Conservation (phyloP, 768 basidiomycete species). For the Albatrellus ellisii region DNA sequence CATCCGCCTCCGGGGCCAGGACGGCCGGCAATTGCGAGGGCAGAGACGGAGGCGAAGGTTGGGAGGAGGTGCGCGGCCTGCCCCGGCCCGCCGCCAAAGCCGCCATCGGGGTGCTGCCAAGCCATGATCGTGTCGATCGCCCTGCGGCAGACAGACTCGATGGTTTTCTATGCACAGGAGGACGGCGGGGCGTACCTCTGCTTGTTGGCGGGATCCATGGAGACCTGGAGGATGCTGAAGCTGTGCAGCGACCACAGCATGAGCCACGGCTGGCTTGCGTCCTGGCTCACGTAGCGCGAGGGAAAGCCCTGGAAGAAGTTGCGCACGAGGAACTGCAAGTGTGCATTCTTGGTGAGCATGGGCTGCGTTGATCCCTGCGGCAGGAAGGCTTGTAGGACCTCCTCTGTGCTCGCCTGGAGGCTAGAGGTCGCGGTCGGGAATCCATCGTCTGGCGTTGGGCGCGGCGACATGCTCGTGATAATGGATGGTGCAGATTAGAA, state of each 20-base stretch:
- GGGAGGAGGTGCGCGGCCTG: slow-evolving; percentile 82
- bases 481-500: no score
- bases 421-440: slow-evolving; percentile 51
- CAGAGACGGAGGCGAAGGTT: slow-evolving; percentile 79
- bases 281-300: slow-evolving; percentile 64
- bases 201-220: slow-evolving; percentile 63
- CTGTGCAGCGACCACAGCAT: slow-evolving; percentile 87
- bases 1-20: slow-evolving; percentile 69
- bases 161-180: slow-evolving; percentile 2
- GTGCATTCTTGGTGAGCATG: slow-evolving; percentile 44
- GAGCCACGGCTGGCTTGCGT: slow-evolving; percentile 93
- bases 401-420: slow-evolving; percentile 54
- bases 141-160: slow-evolving; percentile 24
- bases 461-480: no score
- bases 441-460: slow-evolving; percentile 37
- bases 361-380: slow-evolving; percentile 23
- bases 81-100: slow-evolving; percentile 85
- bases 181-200: slow-evolving; percentile 39
- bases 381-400: slow-evolving; percentile 41
- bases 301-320: slow-evolving; percentile 75
- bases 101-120: slow-evolving; percentile 79
- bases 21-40: slow-evolving; percentile 70
- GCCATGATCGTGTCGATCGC: slow-evolving; percentile 68
- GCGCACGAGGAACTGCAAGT: slow-evolving; percentile 64
- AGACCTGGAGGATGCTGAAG: slow-evolving; percentile 68